phyloP scores from a whole-genome alignment of 1,284 basidiomycete genomes.

The Fomitiporia mediterranea region DNA sequence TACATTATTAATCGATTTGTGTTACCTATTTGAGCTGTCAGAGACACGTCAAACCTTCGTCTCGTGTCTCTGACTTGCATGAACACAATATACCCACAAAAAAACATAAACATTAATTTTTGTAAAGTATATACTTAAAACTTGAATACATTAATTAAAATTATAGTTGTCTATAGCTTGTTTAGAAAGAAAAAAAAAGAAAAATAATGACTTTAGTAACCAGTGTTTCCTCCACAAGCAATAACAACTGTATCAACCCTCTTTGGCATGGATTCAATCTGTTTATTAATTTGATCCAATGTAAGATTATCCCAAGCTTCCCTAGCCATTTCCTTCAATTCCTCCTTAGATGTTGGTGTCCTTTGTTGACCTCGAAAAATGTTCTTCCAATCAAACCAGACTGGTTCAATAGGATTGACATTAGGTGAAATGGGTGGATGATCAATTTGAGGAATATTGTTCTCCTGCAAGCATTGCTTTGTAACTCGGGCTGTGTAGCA shows the following conservation, averaged over 20 bases:
- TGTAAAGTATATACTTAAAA: no score
- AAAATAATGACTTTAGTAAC: no score
- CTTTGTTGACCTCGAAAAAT: constrained; percentile 11
- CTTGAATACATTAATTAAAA: no score
- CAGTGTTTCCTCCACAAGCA: constrained; percentile 26
- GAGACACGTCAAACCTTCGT: no score
- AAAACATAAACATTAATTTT: no score
- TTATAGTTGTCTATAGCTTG: no score
- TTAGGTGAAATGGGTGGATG: constrained; percentile 24
- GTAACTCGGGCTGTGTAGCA: constrained; percentile 23
- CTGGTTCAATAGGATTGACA: constrained; percentile 25
- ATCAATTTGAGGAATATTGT: constrained; percentile 21
- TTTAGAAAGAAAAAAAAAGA: no score
- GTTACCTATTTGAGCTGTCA: no score
- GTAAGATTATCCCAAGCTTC: constrained; percentile 24
- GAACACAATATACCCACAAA: no score
- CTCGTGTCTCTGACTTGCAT: no score
- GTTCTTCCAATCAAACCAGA: constrained; percentile 27
- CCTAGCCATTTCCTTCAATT: constrained; percentile 19
- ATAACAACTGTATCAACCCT: constrained; percentile 24
- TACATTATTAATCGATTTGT: no score
- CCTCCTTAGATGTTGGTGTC: constrained; percentile 18
- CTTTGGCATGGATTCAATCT: constrained; percentile 24
- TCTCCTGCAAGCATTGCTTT: constrained; percentile 22
- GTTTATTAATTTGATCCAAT: constrained; percentile 23